phyloP scores from a whole-genome alignment of 768 basidiomycete species.

The Xerocomus potaroensis region DNA sequence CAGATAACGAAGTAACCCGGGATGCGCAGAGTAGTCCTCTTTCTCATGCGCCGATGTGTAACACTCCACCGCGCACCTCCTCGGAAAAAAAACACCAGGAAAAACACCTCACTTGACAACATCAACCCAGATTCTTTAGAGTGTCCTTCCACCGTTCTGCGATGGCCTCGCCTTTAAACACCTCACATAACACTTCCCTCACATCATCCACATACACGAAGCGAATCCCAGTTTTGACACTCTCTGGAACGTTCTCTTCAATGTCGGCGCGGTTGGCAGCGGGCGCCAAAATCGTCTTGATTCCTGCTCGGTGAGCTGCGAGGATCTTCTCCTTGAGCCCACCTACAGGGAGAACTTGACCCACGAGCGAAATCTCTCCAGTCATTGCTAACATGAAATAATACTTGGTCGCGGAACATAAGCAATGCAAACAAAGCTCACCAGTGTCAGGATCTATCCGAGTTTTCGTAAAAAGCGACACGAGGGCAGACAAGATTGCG shows the following conservation, averaged over 20 bases:
- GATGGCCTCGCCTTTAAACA: slow-evolving; percentile 63
- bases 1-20: neutral
- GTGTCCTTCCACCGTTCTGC: slow-evolving; percentile 68
- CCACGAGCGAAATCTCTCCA: slow-evolving; percentile 94
- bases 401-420: neutral
- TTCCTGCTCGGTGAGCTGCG: slow-evolving; percentile 94
- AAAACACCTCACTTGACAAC: neutral
- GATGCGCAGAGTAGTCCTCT: neutral
- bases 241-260: slow-evolving; percentile 94
- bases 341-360: slow-evolving; percentile 94
- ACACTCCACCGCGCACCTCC: neutral
- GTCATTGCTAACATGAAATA: slow-evolving; percentile 73
- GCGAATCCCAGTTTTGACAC: slow-evolving; percentile 91
- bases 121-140: slow-evolving; percentile 10
- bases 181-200: slow-evolving; percentile 82
- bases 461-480: slow-evolving; percentile 85
- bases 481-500: slow-evolving; percentile 87
- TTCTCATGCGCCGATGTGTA: neutral
- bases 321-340: slow-evolving; percentile 96
- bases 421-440: slow-evolving; percentile 33
- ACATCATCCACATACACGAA: slow-evolving; percentile 97
- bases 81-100: neutral
- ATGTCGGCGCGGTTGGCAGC: slow-evolving; percentile 90
- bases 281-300: slow-evolving; percentile 86
- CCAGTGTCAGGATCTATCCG: slow-evolving; percentile 85